Evolutionary conservation across 257 asterid species (phyloP).

Genomic region (Lavandula angustifolia): DNA sequence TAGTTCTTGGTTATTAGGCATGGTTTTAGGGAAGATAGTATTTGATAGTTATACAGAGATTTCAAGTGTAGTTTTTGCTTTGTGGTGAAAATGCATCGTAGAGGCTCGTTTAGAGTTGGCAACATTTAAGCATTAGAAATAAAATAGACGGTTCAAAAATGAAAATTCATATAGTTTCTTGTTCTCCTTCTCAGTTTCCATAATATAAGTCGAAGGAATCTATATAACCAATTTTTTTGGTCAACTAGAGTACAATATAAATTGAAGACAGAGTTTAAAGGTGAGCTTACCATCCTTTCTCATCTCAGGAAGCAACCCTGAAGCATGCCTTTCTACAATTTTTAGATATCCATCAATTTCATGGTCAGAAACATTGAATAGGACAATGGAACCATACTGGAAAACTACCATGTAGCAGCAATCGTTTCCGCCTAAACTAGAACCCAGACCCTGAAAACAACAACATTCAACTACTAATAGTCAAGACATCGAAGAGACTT

Average conservation of each 20-base stretch:
- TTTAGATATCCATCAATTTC: conserved; percentile 84
- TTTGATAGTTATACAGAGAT: neutral
- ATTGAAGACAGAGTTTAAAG: conserved; percentile 6
- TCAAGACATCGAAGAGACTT: conserved; percentile 6
- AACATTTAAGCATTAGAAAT: conserved; percentile 9
- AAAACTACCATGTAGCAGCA: conserved; percentile 88
- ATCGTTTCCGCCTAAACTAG: conserved; percentile 63
- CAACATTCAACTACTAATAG: conserved; percentile 24
- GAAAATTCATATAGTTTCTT: neutral
- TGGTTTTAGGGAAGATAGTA: neutral
- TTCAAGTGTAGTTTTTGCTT: conserved; percentile 9
- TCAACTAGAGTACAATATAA: no score
- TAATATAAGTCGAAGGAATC: neutral
- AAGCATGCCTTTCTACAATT: conserved; percentile 74
- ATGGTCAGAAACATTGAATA: conserved; percentile 76
- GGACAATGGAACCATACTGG: conserved; percentile 93
- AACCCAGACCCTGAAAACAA: conserved; percentile 60
- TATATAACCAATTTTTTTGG: no score
- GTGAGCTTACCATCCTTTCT: conserved; percentile 80
- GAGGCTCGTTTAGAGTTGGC: neutral
- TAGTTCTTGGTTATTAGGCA: neutral
- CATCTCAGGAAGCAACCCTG: conserved; percentile 92
- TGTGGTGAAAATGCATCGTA: no score
- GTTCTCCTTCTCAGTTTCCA: neutral
- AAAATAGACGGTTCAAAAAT: conserved; percentile 6